These are phyloP conservation scores for Rosa hybrid DNA, from an alignment of 331 rosid genomes.

Conservation along the genomic window DNA sequence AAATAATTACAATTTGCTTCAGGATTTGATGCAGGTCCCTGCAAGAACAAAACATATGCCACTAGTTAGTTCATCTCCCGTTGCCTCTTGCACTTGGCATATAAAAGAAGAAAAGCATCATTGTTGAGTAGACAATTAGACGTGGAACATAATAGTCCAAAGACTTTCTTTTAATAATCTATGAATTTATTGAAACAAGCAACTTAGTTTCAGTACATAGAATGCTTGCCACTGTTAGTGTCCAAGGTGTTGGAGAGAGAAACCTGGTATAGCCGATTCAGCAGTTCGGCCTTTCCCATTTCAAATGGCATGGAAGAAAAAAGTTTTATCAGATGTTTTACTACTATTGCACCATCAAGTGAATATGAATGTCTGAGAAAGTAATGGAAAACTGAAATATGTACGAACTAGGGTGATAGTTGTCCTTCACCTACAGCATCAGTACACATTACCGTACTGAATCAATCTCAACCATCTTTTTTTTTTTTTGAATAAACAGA, in stretches of 20 bases:
- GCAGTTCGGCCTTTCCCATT: neutral
- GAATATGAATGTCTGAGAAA: neutral
- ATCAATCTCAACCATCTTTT: neutral
- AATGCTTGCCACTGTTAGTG: neutral
- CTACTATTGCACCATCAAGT: neutral
- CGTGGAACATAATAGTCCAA: neutral
- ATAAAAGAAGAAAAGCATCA: neutral
- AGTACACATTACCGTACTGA: neutral
- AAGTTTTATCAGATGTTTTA: neutral
- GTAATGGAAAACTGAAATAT: neutral
- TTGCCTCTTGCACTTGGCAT: neutral
- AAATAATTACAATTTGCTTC: slow-evolving; percentile 92
- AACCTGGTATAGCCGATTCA: neutral
- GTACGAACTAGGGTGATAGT: neutral
- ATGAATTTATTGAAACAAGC: neutral
- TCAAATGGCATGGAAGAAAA: neutral
- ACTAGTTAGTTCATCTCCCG: slow-evolving; percentile 1
- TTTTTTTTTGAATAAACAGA: too few relatives aligned
- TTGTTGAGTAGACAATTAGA: neutral
- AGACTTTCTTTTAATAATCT: neutral
- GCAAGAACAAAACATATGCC: slow-evolving; percentile 16
- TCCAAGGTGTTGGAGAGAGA: neutral
- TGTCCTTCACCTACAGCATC: neutral
- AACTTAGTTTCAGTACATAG: neutral
- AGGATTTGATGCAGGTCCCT: slow-evolving; percentile 88